Evolutionary conservation across 805 yeast genomes (phyloP).

Genomic region (Myxozyma neglecta): DNA sequence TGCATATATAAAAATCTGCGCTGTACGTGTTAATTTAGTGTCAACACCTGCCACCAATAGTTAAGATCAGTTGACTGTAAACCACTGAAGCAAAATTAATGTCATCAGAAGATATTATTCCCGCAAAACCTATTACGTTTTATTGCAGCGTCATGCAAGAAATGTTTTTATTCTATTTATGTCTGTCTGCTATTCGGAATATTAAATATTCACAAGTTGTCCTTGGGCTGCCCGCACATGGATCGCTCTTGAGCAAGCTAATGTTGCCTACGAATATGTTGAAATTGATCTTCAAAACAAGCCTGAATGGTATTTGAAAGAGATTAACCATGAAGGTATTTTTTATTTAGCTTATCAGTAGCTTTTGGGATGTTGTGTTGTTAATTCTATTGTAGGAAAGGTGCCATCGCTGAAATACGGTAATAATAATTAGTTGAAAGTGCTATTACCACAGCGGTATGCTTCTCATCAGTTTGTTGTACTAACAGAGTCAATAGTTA

Average conservation of each 20-base stretch:
- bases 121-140: constrained; percentile 34
- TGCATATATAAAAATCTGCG: too few relatives aligned
- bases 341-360: background rate
- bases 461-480: background rate
- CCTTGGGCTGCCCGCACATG: constrained; percentile 40
- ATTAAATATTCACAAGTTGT: constrained; percentile 19
- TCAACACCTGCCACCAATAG: too few relatives aligned
- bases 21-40: too few relatives aligned
- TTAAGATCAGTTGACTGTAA: too few relatives aligned
- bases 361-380: background rate
- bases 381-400: constrained; percentile 22
- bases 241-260: constrained; percentile 36
- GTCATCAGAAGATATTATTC: constrained; percentile 26
- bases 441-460: constrained; percentile 33
- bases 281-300: constrained; percentile 36
- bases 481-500: background rate
- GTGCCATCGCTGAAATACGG: constrained; percentile 37
- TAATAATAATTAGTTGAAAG: constrained; percentile 34
- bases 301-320: constrained; percentile 37
- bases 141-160: constrained; percentile 22
- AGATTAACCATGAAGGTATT: constrained; percentile 35
- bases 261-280: constrained; percentile 34
- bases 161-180: background rate
- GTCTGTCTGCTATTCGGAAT: background rate
- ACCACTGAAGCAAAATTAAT: background rate